Evolutionary conservation across 192 early-diverging fungal species (phyloP).

Genomic region (Coemansia sp.): DNA sequence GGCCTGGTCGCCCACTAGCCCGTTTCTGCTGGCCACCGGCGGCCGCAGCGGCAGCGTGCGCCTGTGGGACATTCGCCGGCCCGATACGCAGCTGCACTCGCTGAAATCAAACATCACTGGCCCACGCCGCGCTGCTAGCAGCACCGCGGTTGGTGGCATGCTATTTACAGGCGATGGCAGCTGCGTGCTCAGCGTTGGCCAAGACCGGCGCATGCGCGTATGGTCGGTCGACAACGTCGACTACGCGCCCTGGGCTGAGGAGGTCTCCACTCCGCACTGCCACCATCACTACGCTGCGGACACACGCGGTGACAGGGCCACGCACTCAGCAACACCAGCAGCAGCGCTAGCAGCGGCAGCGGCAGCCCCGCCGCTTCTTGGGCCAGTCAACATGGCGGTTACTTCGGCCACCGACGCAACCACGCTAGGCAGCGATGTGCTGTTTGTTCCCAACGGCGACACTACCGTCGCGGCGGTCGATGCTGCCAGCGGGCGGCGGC

Average conservation of each 20-base stretch:
- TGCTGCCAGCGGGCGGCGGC: slow-evolving; percentile 52
- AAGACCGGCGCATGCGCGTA: slow-evolving; percentile 60
- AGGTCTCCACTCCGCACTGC: too few species aligned
- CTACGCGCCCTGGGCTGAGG: background rate
- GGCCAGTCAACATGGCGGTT: slow-evolving; percentile 27
- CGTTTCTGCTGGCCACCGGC: slow-evolving; percentile 70
- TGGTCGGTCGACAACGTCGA: slow-evolving; percentile 54
- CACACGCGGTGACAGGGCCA: background rate
- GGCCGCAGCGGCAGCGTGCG: slow-evolving; percentile 67
- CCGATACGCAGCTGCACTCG: slow-evolving; percentile 58
- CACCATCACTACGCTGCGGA: too few species aligned
- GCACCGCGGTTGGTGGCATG: slow-evolving; percentile 61
- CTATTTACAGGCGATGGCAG: slow-evolving; percentile 60
- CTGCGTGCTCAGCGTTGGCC: slow-evolving; percentile 55
- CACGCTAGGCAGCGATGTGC: slow-evolving; percentile 8
- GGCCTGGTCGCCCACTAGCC: slow-evolving; percentile 73
- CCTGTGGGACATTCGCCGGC: slow-evolving; percentile 85
- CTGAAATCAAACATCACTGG: slow-evolving; percentile 25
- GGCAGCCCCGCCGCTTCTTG: background rate
- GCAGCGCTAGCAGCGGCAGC: background rate
- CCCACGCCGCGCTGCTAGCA: slow-evolving; percentile 49
- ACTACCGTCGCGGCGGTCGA: slow-evolving; percentile 57
- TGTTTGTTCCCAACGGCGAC: slow-evolving; percentile 61
- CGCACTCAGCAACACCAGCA: background rate
- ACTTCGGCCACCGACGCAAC: slow-evolving; percentile 25